Percentiles rank a stretch among this genome's conserved stretches.
phyloP scores from a whole-genome alignment of 2,329 filamentous ascomycete genomes.

The Colletotrichum sp. region DNA sequence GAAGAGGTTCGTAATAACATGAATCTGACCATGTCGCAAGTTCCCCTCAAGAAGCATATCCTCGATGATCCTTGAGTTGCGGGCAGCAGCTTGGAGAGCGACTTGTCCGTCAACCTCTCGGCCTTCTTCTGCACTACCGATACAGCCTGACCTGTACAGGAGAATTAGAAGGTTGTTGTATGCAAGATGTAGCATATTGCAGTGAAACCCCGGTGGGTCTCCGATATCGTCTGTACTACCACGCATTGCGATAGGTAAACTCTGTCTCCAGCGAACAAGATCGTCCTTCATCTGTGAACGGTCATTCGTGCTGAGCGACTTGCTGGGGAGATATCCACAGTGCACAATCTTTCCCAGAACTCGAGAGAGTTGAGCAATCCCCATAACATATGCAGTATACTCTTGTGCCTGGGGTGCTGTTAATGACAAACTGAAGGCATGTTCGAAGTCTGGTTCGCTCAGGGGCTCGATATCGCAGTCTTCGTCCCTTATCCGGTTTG shows the following conservation, averaged over 20 bases:
- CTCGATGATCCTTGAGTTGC: neutral
- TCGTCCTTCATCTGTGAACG: neutral
- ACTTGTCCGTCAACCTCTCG: neutral
- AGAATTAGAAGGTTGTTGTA: neutral
- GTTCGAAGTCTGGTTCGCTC: neutral
- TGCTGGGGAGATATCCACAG: neutral
- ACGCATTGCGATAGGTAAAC: neutral
- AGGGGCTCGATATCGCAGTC: slow-evolving; percentile 43
- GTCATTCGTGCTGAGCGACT: neutral
- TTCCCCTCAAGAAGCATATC: neutral
- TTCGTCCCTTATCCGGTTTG: slow-evolving; percentile 51
- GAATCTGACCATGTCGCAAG: neutral
- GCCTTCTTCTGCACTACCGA: neutral
- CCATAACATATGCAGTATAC: neutral
- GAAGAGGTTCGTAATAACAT: neutral
- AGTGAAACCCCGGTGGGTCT: neutral
- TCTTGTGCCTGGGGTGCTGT: neutral
- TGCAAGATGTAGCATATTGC: neutral
- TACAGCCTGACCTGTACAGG: neutral
- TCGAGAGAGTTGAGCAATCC: neutral
- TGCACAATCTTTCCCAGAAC: neutral
- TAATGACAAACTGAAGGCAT: neutral
- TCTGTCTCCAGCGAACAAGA: neutral
- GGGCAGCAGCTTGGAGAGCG: neutral
- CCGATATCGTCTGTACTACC: neutral